Percentiles rank a stretch among this genome's conserved stretches.
Evolutionary conservation across 1,284 basidiomycete genomes (phyloP).

Genomic region (Sanghuangporus baumii): DNA sequence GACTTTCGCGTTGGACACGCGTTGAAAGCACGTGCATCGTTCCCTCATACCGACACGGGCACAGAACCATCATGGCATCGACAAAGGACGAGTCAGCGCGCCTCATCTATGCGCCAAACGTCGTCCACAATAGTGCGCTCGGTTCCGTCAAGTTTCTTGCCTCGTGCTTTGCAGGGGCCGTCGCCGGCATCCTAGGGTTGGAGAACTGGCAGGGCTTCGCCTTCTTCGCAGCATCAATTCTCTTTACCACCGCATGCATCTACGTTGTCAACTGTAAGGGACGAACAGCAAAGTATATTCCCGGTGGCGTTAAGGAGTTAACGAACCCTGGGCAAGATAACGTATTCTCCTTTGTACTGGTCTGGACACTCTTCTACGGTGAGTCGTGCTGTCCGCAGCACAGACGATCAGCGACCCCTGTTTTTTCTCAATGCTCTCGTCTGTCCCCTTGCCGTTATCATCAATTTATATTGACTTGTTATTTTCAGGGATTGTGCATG

Average conservation of each 20-base stretch:
- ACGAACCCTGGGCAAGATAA: slow-evolving; percentile 83
- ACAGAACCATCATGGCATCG: slow-evolving; percentile 15
- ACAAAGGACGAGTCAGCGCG: slow-evolving; percentile 47
- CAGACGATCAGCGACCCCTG: slow-evolving; percentile 8
- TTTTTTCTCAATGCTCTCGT: neutral
- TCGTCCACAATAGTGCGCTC: slow-evolving; percentile 61
- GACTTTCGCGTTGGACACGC: neutral
- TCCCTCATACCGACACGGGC: neutral
- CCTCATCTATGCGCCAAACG: slow-evolving; percentile 66
- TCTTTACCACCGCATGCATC: slow-evolving; percentile 61
- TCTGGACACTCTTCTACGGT: slow-evolving; percentile 90
- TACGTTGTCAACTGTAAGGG: slow-evolving; percentile 67
- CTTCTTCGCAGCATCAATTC: slow-evolving; percentile 64
- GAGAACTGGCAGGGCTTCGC: slow-evolving; percentile 79
- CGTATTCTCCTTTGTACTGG: slow-evolving; percentile 77
- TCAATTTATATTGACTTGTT: neutral
- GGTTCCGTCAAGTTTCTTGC: slow-evolving; percentile 70
- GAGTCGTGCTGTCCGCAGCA: slow-evolving; percentile 26
- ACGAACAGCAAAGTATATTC: slow-evolving; percentile 50
- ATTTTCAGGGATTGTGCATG: slow-evolving; percentile 38
- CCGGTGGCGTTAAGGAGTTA: slow-evolving; percentile 58
- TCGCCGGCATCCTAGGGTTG: slow-evolving; percentile 81
- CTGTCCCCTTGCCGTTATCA: neutral
- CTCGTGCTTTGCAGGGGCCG: slow-evolving; percentile 77
- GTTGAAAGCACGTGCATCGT: neutral